Conservation (phyloP, 2,329 filamentous ascomycete species). For the Plenodomus tracheiphilus region DNA sequence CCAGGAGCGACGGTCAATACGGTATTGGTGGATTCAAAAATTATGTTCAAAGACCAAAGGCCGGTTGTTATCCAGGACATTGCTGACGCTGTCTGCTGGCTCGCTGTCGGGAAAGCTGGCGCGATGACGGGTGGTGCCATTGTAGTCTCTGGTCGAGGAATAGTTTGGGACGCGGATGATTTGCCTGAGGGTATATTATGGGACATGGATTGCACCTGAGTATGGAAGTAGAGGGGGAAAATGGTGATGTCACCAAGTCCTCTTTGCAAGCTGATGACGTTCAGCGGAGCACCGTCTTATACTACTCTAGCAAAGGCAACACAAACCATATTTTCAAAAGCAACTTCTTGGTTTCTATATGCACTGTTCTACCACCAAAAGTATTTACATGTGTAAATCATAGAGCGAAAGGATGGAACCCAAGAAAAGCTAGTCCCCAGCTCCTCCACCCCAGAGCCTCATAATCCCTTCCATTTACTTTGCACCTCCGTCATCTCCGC, state of each 20-base stretch:
- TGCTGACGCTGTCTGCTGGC: background rate
- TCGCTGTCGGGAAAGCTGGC: too few species aligned
- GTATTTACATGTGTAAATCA: constrained; percentile 14
- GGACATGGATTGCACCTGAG: too few species aligned
- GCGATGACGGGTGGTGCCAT: background rate
- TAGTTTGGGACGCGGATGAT: constrained; percentile 2
- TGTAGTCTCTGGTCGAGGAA: background rate
- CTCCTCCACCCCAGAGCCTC: constrained; percentile 1
- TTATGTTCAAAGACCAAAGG: background rate
- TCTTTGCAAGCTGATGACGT: too few species aligned
- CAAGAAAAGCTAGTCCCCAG: background rate
- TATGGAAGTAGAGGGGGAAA: too few species aligned
- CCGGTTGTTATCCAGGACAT: background rate
- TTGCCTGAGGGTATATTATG: too few species aligned
- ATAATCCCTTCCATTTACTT: background rate
- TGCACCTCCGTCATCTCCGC: background rate
- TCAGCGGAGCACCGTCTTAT: too few species aligned
- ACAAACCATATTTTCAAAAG: constrained; percentile 2
- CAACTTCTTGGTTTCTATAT: constrained; percentile 13
- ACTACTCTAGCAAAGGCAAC: too few species aligned
- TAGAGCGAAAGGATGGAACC: constrained; percentile 8
- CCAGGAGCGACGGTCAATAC: background rate
- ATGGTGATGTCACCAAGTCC: too few species aligned
- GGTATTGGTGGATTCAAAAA: background rate
- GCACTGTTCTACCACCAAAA: constrained; percentile 7